phyloP scores from a whole-genome alignment of 441 rosid genomes.

The Populus hybrid region DNA sequence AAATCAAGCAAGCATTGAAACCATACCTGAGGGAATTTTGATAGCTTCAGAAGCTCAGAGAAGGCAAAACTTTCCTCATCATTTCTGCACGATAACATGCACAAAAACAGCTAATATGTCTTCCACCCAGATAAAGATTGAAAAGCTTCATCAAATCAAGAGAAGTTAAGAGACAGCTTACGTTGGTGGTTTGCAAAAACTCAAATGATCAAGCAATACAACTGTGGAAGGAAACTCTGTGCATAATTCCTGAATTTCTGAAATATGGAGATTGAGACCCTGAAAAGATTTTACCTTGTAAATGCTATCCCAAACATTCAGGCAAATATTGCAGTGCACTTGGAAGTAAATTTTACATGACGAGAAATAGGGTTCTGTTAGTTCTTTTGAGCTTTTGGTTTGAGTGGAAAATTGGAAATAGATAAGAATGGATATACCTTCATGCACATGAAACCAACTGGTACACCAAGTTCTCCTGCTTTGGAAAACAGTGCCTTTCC shows the following conservation, averaged over 20 bases:
- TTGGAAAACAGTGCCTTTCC: conserved; percentile 83
- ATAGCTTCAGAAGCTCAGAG: conserved; percentile 66
- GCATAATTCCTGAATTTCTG: conserved; percentile 81
- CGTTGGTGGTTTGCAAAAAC: conserved; percentile 83
- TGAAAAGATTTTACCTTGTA: conserved; percentile 29
- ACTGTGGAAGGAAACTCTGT: conserved; percentile 67
- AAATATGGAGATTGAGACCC: conserved; percentile 77
- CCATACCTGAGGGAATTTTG: conserved; percentile 76
- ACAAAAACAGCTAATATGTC: conserved; percentile 2
- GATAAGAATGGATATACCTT: conserved; percentile 45
- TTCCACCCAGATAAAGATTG: not conserved
- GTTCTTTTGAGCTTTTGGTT: not conserved
- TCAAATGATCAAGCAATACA: conserved; percentile 79
- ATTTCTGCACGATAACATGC: conserved; percentile 43
- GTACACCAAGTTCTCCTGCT: conserved; percentile 89
- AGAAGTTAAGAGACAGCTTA: conserved; percentile 29
- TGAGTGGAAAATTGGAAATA: not conserved
- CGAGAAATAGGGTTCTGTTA: not conserved
- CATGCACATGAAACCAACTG: conserved; percentile 96
- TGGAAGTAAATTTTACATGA: not conserved
- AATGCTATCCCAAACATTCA: conserved; percentile 3
- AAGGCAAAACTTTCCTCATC: conserved; percentile 55
- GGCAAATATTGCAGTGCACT: not conserved
- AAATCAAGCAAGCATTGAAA: not conserved
- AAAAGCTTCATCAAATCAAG: conserved; percentile 1